Percentiles rank a stretch among this genome's conserved stretches.
These are phyloP conservation scores for Xanthoparmelia taractica DNA, from an alignment of 495 filamentous ascomycete genomes.

Conservation along the genomic window DNA sequence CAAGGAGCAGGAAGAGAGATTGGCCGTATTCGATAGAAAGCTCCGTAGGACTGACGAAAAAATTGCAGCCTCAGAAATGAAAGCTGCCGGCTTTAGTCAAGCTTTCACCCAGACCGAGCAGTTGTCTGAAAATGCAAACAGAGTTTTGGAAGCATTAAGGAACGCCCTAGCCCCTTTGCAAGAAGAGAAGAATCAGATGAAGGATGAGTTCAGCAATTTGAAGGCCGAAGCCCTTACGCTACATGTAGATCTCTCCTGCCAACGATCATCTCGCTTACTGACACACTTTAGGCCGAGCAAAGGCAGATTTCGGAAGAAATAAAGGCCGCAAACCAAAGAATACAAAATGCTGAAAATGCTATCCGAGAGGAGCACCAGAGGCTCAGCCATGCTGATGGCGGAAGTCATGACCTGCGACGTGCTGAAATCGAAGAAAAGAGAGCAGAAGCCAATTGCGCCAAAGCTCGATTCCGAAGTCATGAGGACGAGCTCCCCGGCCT, in stretches of 20 bases:
- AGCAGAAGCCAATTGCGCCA: constrained; percentile 31
- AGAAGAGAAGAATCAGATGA: constrained; percentile 36
- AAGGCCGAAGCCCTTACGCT: constrained; percentile 39
- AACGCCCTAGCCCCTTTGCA: constrained; percentile 39
- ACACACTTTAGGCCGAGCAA: constrained; percentile 41
- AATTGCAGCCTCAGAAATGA: constrained; percentile 39
- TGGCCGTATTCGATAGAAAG: constrained; percentile 31
- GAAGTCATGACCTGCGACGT: constrained; percentile 43
- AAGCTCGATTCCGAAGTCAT: constrained; percentile 32
- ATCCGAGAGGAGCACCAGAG: constrained; percentile 43
- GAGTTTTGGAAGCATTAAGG: constrained; percentile 47
- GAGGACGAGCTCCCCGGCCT: constrained; percentile 26
- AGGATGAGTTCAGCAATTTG: constrained; percentile 34
- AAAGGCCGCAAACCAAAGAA: constrained; percentile 36
- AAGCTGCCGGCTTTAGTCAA: constrained; percentile 34
- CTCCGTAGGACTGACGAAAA: constrained; percentile 33
- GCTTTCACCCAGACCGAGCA: constrained; percentile 40
- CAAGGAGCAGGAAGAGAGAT: constrained; percentile 46
- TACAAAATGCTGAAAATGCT: constrained; percentile 35
- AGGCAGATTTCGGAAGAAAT: constrained; percentile 43
- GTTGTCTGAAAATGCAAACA: constrained; percentile 45
- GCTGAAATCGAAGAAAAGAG: constrained; percentile 40
- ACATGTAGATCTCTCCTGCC: constrained; percentile 34
- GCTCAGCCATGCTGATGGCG: constrained; percentile 46
- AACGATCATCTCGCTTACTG: constrained; percentile 11